Evolutionary conservation across 345 rosid species (phyloP).

Genomic region (Erysimum cheiranthoides): DNA sequence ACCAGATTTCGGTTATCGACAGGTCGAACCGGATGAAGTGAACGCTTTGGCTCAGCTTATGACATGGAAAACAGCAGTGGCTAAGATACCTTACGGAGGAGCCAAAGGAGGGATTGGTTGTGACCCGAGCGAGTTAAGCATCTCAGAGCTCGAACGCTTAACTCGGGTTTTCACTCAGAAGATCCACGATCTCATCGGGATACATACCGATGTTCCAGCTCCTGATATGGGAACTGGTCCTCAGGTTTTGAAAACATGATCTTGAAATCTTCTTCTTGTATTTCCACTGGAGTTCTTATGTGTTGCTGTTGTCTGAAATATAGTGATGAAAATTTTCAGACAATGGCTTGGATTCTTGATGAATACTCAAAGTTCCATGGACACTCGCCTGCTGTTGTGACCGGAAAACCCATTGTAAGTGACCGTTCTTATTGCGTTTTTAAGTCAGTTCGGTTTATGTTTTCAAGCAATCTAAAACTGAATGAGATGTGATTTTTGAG

Average conservation of each 20-base stretch:
- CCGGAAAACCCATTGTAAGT: constrained; percentile 91
- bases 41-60: constrained; percentile 94
- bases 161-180: constrained; percentile 96
- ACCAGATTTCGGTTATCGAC: background rate
- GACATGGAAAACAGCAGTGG: constrained; percentile 99
- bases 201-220: constrained; percentile 94
- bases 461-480: constrained; percentile 2
- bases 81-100: constrained; percentile 95
- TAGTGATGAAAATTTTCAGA: constrained; percentile 48
- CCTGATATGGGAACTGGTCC: constrained; percentile 99
- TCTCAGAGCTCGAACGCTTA: constrained; percentile 81
- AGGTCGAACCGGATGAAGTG: constrained; percentile 99
- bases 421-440: background rate
- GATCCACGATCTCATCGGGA: constrained; percentile 89
- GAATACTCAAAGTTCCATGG: constrained; percentile 97
- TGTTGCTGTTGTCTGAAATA: constrained; percentile 26
- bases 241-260: constrained; percentile 57
- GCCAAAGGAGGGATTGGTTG: constrained; percentile 99
- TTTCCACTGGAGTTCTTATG: background rate
- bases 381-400: constrained; percentile 90
- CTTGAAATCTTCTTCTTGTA: background rate
- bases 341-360: constrained; percentile 99
- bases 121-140: constrained; percentile 66
- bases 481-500: background rate
- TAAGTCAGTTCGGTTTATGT: background rate